Percentiles rank a stretch among this genome's conserved stretches.
phyloP scores from a whole-genome alignment of 1,139 yeast species.

The Yarrowia galli region DNA sequence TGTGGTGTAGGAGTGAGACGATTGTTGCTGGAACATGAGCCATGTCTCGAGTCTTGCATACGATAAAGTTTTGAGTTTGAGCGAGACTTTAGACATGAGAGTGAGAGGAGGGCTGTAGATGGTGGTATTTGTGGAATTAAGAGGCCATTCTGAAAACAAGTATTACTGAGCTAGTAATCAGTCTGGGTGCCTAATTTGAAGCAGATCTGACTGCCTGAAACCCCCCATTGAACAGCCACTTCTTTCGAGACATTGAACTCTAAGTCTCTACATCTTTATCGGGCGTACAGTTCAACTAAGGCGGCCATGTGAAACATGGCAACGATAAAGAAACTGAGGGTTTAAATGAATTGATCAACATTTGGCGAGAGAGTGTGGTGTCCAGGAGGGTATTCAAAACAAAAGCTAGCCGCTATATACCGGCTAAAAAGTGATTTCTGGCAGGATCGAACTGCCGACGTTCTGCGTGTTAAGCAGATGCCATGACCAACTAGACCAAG shows the following conservation, averaged over 20 bases:
- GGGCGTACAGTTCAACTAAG: neutral
- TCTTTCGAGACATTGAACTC: neutral
- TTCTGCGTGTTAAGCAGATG: slow-evolving; percentile 99
- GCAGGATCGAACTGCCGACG: slow-evolving; percentile 99
- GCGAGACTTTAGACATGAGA: neutral
- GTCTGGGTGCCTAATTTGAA: too few relatives aligned
- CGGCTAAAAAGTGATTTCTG: slow-evolving; percentile 36
- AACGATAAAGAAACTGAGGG: too few relatives aligned
- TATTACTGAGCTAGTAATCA: too few relatives aligned
- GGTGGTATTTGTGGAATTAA: too few relatives aligned
- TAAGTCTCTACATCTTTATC: neutral
- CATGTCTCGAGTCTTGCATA: neutral
- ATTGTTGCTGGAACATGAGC: too few relatives aligned
- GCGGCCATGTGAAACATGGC: slow-evolving; percentile 28
- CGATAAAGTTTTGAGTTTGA: neutral
- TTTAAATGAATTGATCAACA: too few relatives aligned
- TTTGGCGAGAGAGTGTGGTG: too few relatives aligned
- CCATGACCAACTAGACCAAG: slow-evolving; percentile 98
- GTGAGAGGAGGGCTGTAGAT: neutral
- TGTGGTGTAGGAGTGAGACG: neutral
- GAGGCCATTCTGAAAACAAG: too few relatives aligned
- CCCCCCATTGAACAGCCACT: too few relatives aligned
- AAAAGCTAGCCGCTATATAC: too few relatives aligned
- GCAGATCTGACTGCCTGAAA: too few relatives aligned
- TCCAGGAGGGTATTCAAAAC: too few relatives aligned